Percentiles rank a stretch among this genome's conserved stretches.
Evolutionary conservation across 176 grass and related monocot genomes (phyloP).

Genomic region (Bonia amplexicaulis): DNA sequence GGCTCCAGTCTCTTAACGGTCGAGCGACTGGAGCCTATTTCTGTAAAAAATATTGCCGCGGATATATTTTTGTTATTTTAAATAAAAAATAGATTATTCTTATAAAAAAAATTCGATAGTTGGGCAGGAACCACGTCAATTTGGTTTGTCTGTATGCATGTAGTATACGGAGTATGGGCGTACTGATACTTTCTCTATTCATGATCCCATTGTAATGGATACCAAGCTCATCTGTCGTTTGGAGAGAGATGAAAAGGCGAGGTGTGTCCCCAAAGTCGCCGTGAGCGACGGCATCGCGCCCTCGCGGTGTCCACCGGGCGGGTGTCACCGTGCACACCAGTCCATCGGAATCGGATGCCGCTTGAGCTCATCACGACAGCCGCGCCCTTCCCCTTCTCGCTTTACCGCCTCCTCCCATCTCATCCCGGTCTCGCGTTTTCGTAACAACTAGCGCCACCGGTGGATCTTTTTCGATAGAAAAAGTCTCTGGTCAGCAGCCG

Average conservation of each 20-base stretch:
- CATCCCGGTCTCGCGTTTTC: neutral
- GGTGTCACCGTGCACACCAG: neutral
- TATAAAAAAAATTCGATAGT: too few relatives aligned
- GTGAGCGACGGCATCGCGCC: neutral
- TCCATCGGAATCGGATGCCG: constrained; percentile 1
- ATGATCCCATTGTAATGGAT: neutral
- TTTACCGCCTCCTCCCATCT: neutral
- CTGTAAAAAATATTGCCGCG: too few relatives aligned
- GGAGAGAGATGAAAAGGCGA: neutral
- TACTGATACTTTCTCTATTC: neutral
- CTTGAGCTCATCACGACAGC: neutral
- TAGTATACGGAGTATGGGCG: neutral
- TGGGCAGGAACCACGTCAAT: neutral
- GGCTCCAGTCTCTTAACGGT: too few relatives aligned
- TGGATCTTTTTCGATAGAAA: neutral
- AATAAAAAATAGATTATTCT: too few relatives aligned
- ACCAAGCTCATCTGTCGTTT: neutral
- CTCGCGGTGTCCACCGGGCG: constrained; percentile 1
- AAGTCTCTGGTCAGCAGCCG: neutral
- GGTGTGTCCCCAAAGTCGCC: neutral
- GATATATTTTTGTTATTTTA: too few relatives aligned
- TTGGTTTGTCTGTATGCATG: neutral
- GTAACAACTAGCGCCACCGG: neutral
- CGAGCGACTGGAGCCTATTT: too few relatives aligned
- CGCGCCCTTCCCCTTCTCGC: neutral